Base-by-base conservation (phyloP, 768 basidiomycete species). In the Boletus vermiculosoides region DNA sequence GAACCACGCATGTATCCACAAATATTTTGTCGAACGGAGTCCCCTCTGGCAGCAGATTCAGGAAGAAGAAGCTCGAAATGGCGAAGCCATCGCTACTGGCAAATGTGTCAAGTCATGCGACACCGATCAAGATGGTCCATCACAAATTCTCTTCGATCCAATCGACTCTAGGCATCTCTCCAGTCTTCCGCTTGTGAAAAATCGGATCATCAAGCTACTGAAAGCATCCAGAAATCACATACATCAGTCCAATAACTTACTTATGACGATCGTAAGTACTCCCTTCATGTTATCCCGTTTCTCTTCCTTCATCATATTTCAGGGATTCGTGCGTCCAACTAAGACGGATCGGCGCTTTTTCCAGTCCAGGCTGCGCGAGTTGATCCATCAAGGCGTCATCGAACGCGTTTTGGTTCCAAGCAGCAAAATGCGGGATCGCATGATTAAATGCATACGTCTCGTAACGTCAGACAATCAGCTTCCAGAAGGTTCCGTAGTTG, bases 271-370 rank as follows among this genome's bases (percentile, higher is more conserved):
- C 52, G 93, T 93, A 65, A 53, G 88, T 70, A 9, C 39, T 45
- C 41, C 18, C 45, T 48, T 50, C 25, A 45, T 60, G 13, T 28
- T 4, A 50, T 55, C 12, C 40, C 10, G 16, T 39, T 40, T 39
- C 13, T 33, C 18, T 25, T 5, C 20, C n/a, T 49, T 54, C 22
- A 71, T 40, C 36, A 4, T 51, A 22, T 51, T 41, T 5, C 55
- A 94, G 91, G 92, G 92, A 3, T 91, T 91, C 67, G 63, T 76
- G 22, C 85, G 86, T 67, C 90, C 89, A 33, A 84, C 81, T 5
- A 90, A 86, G 70, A 83, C 83, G 5, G 87, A 92, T 62, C 82
- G 92, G n/a, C 83, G 92, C 15, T 91, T 92, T 65, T 92, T 94
- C 68, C 84, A 86, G 65, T 83, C 80, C 36, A 80, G 91, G 44